Conservation (phyloP, 495 filamentous ascomycete genomes). For the Penicillium riverlandense region DNA sequence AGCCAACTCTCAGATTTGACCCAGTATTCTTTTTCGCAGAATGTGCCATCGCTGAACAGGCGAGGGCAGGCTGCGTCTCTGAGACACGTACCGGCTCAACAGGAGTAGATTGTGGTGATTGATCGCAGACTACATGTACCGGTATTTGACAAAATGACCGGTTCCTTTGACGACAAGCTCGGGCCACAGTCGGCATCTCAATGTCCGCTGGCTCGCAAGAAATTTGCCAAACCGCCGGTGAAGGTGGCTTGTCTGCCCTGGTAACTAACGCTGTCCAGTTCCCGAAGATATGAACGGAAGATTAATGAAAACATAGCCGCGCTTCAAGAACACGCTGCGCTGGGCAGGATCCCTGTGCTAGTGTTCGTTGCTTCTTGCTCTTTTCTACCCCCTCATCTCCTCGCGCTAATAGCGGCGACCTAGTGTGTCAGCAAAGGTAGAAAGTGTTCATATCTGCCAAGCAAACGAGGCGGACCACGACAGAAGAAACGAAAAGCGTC, state of each 20-base stretch:
- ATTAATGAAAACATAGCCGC: constrained; percentile 30
- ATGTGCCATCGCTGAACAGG: constrained; percentile 1
- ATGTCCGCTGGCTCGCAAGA: constrained; percentile 27
- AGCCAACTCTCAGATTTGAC: not conserved
- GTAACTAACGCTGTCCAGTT: constrained; percentile 25
- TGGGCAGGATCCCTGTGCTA: constrained; percentile 48
- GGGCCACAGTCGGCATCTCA: constrained; percentile 12
- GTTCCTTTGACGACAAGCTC: constrained; percentile 11
- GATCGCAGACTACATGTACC: constrained; percentile 4
- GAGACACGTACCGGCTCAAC: not conserved
- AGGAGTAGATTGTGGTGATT: constrained; percentile 8
- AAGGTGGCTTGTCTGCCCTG: constrained; percentile 58
- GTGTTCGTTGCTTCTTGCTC: constrained; percentile 34
- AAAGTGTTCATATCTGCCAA: constrained; percentile 49
- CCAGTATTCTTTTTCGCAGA: not conserved
- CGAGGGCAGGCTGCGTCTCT: not conserved
- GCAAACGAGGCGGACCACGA: constrained; percentile 50
- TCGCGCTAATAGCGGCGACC: not conserved
- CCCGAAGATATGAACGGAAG: not conserved
- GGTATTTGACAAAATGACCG: constrained; percentile 22
- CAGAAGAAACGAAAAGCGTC: constrained; percentile 34
- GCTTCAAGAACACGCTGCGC: constrained; percentile 52
- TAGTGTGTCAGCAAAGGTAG: constrained; percentile 47
- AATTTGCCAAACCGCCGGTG: constrained; percentile 51
- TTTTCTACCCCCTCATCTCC: constrained; percentile 1